A percentile compares a stretch with the other conserved stretches of the same genome.
Conservation (phyloP, 2,329 filamentous ascomycete species). For the Phaeoacremonium minimum region DNA sequence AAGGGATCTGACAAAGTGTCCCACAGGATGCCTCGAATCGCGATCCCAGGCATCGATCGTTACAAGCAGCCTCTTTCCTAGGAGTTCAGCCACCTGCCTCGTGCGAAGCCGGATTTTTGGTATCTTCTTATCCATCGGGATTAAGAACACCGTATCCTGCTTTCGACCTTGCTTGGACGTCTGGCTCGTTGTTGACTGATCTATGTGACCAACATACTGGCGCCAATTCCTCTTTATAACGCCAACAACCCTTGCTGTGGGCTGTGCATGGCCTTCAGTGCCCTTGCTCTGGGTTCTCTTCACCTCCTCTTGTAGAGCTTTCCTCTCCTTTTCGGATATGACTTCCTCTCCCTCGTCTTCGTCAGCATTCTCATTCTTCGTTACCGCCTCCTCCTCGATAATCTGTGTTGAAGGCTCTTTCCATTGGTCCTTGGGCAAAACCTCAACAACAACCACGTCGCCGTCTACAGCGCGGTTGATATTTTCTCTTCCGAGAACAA, state of each 20-base stretch:
- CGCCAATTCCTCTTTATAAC: constrained; percentile 95
- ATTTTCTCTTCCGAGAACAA: constrained; percentile 88
- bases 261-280: constrained; percentile 75
- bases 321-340: constrained; percentile 84
- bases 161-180: constrained; percentile 72
- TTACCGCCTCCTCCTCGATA: constrained; percentile 87
- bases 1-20: constrained; percentile 89
- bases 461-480: constrained; percentile 93
- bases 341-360: constrained; percentile 70
- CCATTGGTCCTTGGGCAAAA: constrained; percentile 93
- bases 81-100: constrained; percentile 79
- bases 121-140: constrained; percentile 97
- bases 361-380: constrained; percentile 91
- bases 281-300: constrained; percentile 76
- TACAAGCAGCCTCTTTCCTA: constrained; percentile 88
- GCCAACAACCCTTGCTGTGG: constrained; percentile 88
- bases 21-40: constrained; percentile 86
- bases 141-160: constrained; percentile 89
- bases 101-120: constrained; percentile 94
- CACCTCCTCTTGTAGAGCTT: constrained; percentile 85
- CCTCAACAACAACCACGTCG: constrained; percentile 88
- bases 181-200: constrained; percentile 76
- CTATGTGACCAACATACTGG: constrained; percentile 94
- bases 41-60: constrained; percentile 95
- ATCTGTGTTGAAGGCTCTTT: constrained; percentile 94